These are phyloP conservation scores for Multifurca ochricompacta DNA, from an alignment of 768 basidiomycete genomes.

Conservation along the genomic window DNA sequence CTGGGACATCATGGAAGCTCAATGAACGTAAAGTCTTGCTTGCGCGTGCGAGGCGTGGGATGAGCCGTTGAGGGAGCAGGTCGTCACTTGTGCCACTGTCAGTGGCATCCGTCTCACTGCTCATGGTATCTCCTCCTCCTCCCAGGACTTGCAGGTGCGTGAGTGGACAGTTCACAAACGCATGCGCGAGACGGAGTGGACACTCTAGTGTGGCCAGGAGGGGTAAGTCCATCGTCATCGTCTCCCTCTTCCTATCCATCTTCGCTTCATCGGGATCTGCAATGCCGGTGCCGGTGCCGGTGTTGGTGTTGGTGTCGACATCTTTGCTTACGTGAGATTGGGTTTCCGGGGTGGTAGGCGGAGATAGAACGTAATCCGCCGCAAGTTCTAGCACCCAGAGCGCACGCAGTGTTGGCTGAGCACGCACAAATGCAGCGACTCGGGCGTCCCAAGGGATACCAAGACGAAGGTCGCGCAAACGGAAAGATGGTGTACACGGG, in stretches of 20 bases:
- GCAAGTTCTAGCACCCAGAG: conserved; percentile 28
- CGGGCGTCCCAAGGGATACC: conserved; percentile 42
- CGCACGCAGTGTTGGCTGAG: conserved; percentile 35
- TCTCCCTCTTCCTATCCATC: background rate
- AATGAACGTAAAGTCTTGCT: conserved; percentile 31
- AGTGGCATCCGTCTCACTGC: conserved; percentile 30
- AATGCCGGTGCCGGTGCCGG: background rate
- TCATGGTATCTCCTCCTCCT: too few relatives aligned
- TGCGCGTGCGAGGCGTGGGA: conserved; percentile 1
- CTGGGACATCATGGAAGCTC: conserved; percentile 31
- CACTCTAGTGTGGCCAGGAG: conserved; percentile 40
- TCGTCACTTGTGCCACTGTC: conserved; percentile 25
- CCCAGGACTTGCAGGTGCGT: conserved; percentile 40
- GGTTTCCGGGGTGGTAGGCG: background rate
- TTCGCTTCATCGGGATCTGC: background rate
- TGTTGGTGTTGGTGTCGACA: too few relatives aligned
- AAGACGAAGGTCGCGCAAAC: conserved; percentile 42
- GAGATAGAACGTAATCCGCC: conserved; percentile 11
- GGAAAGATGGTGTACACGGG: conserved; percentile 34
- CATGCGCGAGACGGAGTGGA: conserved; percentile 34
- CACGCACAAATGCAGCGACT: conserved; percentile 41
- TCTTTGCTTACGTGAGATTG: background rate
- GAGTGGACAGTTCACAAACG: conserved; percentile 35
- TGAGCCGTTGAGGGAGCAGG: conserved; percentile 26
- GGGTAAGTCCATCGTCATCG: conserved; percentile 28